Evolutionary conservation across 192 early-diverging fungal species (phyloP), one percentile per base, ranked within the genome.

Genomic region (Coemansia sp.): DNA sequence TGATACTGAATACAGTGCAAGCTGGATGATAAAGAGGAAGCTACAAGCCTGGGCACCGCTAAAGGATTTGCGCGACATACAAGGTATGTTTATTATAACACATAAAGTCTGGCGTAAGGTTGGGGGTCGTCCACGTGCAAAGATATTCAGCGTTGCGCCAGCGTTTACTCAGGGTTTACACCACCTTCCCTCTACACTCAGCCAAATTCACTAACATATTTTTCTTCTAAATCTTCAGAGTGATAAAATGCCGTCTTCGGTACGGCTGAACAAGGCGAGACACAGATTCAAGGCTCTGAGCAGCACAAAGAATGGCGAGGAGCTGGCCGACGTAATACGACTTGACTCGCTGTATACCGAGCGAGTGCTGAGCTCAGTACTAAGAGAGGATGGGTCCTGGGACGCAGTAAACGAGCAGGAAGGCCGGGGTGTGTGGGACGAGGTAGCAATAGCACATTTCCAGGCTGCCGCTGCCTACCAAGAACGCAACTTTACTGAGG

Each of bases 381-480:
- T 38, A 22, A 56, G 34, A 5, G 54, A 26, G 2, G 64, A 81
- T 24, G 73, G 72, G 18, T 61, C 21, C 66, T 75, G 64, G 68
- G 54, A 55, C 26, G 31, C 48, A 7, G 26, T 81, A 19, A n/a
- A 56, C 22, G 49, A 21, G 8, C 58, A 55, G 4, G 25, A n/a
- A 18, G 7, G 58, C 4, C 52, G 24, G 3, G 27, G 48, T 0
- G 53, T 56, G 22, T 71, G 65, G 62, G 63, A 65, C 41, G 65
- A 72, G 34, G 56, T 81, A 2, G 28, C 69, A 4, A n/a, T 69
- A 4, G 21, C 21, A 21, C 78, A 81, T 28, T 69, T 81, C 30
- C 62, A 54, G 21, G 72, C 78, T 0, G 61, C 72, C 2, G 65
- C 52, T 5, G 64, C 52, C 30, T 68, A 58, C 28, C 62, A 60